Evolutionary conservation across 2,329 filamentous ascomycete genomes (phyloP), one percentile per base, ranked within the genome.

Genomic region (Phaeosphaeriaceae sp.): DNA sequence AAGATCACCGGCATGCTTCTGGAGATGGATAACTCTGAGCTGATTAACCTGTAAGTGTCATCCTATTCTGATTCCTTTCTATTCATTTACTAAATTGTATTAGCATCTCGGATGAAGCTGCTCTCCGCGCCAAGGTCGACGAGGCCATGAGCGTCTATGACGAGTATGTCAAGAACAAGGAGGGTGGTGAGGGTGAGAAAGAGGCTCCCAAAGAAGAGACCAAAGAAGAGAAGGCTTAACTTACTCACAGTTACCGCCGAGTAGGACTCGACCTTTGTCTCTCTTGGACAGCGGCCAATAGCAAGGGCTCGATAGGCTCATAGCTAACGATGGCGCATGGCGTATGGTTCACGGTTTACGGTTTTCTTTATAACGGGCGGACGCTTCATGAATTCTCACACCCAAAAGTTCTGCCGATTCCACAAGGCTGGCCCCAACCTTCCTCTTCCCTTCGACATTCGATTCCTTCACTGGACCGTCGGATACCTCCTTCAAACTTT

Each of bases 1-100:
- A 99, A 99, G 87, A 97, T 99, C 76, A 99, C 94, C 55, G 94
- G 94, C 79, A 99, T 99, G 94, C 88, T 99, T 68, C 80, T 99
- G 68, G 94, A 99, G 85, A 99, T 99, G 94, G 94, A 97, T 70
- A 97, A 97, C 79, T 75, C 83, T 49, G 94, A 99, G 81, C 82
- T 99, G 67, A 84, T 99, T 72, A 90, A 90, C 79, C 85, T 99
- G 90, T 96, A 88, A 90, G 92, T 90, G 57, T 40, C 34, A n/a
- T 15, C 5, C 13, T 2, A 11, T 44, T 32, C 32, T 28, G 6
- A 36, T 21, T 28, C 37, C 17, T 4, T 21, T 23, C n/a, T 26
- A 7, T 37, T 15, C n/a, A 17, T 12, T 26, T 50, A 71, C 64
- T 77, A 8, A 56, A 75, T 63, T 48, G 26, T 37, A 17, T 28